Conservation (phyloP, 176 grass and related monocot genomes). For the Elymus sibiricus region DNA sequence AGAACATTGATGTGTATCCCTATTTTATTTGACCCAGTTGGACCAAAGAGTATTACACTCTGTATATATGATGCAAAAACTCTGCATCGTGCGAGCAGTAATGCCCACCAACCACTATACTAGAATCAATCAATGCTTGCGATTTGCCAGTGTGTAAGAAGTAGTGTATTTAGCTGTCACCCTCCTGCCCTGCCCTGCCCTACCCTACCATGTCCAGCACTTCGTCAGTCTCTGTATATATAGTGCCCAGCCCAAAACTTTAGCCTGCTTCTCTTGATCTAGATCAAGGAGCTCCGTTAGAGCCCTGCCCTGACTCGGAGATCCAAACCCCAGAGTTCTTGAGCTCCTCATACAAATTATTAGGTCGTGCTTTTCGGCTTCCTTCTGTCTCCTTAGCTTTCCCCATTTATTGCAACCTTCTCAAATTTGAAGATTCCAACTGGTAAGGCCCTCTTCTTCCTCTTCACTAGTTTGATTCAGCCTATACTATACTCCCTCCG, state of each 20-base stretch:
- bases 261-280: constrained; percentile 15
- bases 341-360: background rate
- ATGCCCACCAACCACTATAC: constrained; percentile 30
- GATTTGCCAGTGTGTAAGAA: background rate
- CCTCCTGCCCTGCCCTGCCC: background rate
- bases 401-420: constrained; percentile 13
- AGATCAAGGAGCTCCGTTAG: constrained; percentile 15
- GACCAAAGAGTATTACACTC: constrained; percentile 23
- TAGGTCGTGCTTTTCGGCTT: background rate
- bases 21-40: constrained; percentile 15
- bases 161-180: constrained; percentile 49
- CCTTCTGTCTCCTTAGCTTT: background rate
- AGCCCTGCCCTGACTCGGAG: background rate
- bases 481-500: background rate
- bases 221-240: background rate
- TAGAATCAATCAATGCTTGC: constrained; percentile 24
- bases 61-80: constrained; percentile 10
- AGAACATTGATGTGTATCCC: background rate
- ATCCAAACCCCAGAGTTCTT: constrained; percentile 8
- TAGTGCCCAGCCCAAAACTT: constrained; percentile 21
- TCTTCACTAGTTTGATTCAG: constrained; percentile 5
- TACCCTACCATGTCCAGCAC: constrained; percentile 13
- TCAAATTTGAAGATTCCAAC: background rate
- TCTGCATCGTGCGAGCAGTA: constrained; percentile 24
- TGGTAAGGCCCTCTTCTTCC: constrained; percentile 23